Conservation (phyloP, 768 basidiomycete genomes). For the Pleurotus tuber-regium region DNA sequence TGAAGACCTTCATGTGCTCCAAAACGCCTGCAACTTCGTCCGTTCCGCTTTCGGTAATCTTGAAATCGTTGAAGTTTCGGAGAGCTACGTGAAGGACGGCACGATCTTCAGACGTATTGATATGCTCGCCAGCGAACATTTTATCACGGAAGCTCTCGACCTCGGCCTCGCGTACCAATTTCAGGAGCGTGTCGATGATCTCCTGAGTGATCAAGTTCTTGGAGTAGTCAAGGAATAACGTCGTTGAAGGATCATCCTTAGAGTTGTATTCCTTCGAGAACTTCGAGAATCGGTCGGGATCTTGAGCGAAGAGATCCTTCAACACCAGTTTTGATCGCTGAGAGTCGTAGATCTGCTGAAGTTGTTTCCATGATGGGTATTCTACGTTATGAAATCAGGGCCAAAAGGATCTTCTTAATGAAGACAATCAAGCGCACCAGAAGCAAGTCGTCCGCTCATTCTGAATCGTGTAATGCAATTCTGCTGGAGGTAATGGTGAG, state of each 20-base stretch:
- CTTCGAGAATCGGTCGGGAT: conserved; percentile 82
- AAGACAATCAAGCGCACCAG: conserved; percentile 34
- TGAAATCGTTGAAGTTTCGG: conserved; percentile 73
- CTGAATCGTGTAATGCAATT: conserved; percentile 15
- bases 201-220: conserved; percentile 93
- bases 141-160: conserved; percentile 84
- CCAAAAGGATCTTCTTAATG: neutral
- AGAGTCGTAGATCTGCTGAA: conserved; percentile 78
- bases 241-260: conserved; percentile 60
- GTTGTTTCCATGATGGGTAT: conserved; percentile 87
- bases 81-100: conserved; percentile 95
- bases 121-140: conserved; percentile 96
- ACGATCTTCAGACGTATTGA: conserved; percentile 98
- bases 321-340: conserved; percentile 75
- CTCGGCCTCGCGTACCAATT: conserved; percentile 80
- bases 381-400: conserved; percentile 43
- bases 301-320: conserved; percentile 89
- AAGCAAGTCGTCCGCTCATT: conserved; percentile 69
- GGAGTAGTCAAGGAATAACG: conserved; percentile 93
- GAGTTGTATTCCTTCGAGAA: conserved; percentile 80
- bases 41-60: conserved; percentile 77
- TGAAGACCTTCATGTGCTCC: conserved; percentile 89
- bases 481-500: neutral
- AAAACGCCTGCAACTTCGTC: conserved; percentile 83
- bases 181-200: conserved; percentile 73